Base-by-base conservation (phyloP, 129 eudicot genomes). In the Centaurea solstitialis region DNA sequence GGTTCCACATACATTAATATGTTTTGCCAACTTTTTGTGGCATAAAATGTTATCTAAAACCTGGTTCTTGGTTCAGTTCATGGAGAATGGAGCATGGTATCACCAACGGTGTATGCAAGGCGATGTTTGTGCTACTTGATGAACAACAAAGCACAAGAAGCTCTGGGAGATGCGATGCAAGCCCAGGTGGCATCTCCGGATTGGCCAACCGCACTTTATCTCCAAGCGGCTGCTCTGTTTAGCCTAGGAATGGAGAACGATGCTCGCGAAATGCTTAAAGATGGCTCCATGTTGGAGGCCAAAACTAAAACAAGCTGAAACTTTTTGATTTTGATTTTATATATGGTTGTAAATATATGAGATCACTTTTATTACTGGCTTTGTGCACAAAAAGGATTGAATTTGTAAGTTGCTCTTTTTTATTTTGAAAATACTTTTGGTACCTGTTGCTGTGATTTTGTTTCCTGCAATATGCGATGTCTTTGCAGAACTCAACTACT, bases 161-260 rank as follows among this genome's bases (percentile, higher is more conserved):
- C 98, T 6, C 80, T 93, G 9, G 93, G 87, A 47, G 98, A 93
- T 26, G 98, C 98, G 0, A 90, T 93, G 93, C 96, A 93, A 86
- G 96, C 93, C 5, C 94, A 92, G 82, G 90, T 85, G 79, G 73
- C 81, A 15, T 88, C 93, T 6, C 93, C 93, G 5, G 90, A 91
- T 11, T 91, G 96, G 93, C 77, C 92, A 0, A 74, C 86, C 64
- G 90, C 97, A 17, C 84, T 90, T 20, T 90, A 88, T 86, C 94
- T 90, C 61, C 95, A 91, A 83, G 92, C 90, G 2, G 95, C 95
- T 37, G 90, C 95, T 26, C 85, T 91, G 11, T 88, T 81, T 77
- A 88, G 85, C 64, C 82, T 91, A 11, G 95, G 95, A 37, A 91
- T 91, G 95, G 92, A 88, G 85, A 88, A 86, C 35, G 95, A 91